These are phyloP conservation scores for Trichophyton schoenleinii DNA, from an alignment of 2,329 filamentous ascomycete species.

Conservation along the genomic window DNA sequence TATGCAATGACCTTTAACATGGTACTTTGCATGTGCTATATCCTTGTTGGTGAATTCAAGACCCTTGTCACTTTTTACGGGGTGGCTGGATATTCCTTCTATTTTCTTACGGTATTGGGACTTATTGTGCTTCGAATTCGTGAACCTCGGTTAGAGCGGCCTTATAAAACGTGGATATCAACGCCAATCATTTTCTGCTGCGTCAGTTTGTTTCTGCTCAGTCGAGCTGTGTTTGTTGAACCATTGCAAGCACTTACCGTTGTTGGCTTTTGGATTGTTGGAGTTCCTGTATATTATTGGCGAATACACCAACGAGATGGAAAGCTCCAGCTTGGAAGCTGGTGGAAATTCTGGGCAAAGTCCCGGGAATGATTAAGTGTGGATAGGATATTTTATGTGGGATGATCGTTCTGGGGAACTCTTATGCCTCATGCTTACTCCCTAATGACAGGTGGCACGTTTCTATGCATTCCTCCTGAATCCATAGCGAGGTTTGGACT, in stretches of 20 bases:
- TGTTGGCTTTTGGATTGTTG: constrained; percentile 67
- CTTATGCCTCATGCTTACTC: background rate
- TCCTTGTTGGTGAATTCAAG: constrained; percentile 75
- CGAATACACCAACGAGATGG: constrained; percentile 56
- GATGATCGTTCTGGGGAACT: background rate
- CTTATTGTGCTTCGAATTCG: constrained; percentile 78
- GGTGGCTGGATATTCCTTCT: constrained; percentile 92
- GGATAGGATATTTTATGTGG: background rate
- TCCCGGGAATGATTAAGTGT: background rate
- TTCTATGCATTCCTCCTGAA: background rate
- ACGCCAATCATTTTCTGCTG: constrained; percentile 98
- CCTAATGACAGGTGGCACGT: background rate
- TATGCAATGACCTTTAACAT: constrained; percentile 78
- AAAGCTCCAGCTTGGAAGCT: constrained; percentile 19
- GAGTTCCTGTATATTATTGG: constrained; percentile 82
- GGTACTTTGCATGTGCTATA: constrained; percentile 59
- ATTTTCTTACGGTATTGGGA: constrained; percentile 88
- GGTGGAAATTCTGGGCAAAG: constrained; percentile 35
- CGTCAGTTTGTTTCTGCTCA: constrained; percentile 83
- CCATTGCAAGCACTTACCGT: constrained; percentile 84
- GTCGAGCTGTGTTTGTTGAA: constrained; percentile 76
- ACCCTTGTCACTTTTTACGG: constrained; percentile 95
- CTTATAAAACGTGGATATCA: constrained; percentile 91
- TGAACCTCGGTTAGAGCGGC: constrained; percentile 76
- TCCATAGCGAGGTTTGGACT: background rate